A percentile compares a stretch with the other conserved stretches of the same genome.
Conservation (phyloP, 2,329 filamentous ascomycete genomes). For the Periconia sp. region DNA sequence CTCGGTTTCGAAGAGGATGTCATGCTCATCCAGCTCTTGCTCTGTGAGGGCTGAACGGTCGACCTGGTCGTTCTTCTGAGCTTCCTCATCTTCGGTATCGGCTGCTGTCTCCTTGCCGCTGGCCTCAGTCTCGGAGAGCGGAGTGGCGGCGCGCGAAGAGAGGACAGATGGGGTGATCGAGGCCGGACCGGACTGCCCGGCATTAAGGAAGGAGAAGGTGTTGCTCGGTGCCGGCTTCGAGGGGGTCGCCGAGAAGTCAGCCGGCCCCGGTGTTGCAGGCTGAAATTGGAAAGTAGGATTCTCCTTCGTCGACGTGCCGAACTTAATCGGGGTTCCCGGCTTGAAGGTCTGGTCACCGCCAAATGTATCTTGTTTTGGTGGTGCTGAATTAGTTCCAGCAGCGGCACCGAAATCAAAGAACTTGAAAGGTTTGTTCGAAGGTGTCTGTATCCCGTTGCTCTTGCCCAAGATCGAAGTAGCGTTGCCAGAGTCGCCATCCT, state of each 20-base stretch:
- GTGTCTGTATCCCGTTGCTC: conserved; percentile 34
- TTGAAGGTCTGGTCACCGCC: conserved; percentile 47
- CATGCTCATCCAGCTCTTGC: conserved; percentile 35
- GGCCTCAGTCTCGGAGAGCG: conserved; percentile 40
- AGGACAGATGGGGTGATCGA: conserved; percentile 36
- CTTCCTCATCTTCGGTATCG: conserved; percentile 36
- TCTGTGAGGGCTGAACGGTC: conserved; percentile 40
- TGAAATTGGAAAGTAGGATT: conserved; percentile 33
- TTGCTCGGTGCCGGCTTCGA: conserved; percentile 28
- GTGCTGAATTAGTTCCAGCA: conserved; percentile 32
- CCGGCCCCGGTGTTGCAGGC: conserved; percentile 30
- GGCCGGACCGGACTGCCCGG: conserved; percentile 23
- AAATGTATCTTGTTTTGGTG: conserved; percentile 35
- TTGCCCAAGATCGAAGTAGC: conserved; percentile 21
- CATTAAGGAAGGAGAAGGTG: conserved; percentile 33
- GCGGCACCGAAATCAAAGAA: conserved; percentile 37
- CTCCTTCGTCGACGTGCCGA: conserved; percentile 31
- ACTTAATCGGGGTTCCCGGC: conserved; percentile 43
- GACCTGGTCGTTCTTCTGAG: conserved; percentile 32
- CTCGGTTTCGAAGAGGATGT: conserved; percentile 42
- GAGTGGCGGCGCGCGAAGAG: conserved; percentile 45
- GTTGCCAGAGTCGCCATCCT: conserved; percentile 16
- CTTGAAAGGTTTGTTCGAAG: conserved; percentile 28
- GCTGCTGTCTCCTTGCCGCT: conserved; percentile 33
- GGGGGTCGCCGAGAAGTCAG: conserved; percentile 34